These are phyloP conservation scores for Monilinia vaccinii-corymbosi DNA, from an alignment of 2,329 filamentous ascomycete genomes.

Conservation along the genomic window DNA sequence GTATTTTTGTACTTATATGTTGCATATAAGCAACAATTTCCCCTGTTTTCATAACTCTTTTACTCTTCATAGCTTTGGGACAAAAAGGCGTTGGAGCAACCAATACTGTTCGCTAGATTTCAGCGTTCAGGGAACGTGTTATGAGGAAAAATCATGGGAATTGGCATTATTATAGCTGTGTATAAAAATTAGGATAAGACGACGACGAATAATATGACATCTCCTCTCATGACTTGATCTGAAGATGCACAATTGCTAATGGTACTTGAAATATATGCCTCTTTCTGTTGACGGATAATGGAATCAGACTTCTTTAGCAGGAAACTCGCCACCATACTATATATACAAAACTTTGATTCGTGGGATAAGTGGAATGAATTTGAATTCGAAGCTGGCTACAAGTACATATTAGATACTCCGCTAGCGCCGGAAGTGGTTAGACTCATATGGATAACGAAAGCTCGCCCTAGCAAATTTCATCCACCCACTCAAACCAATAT, in stretches of 20 bases:
- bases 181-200: conserved; percentile 37
- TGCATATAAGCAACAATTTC: conserved; percentile 28
- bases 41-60: conserved; percentile 26
- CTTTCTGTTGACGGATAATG: background rate
- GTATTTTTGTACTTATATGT: conserved; percentile 31
- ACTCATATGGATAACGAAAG: background rate
- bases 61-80: conserved; percentile 29
- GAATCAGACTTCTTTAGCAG: background rate
- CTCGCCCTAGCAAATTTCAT: conserved; percentile 10
- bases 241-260: background rate
- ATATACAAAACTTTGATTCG: background rate
- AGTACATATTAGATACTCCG: background rate
- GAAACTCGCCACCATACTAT: background rate
- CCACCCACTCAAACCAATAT: conserved; percentile 12
- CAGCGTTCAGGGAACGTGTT: conserved; percentile 22
- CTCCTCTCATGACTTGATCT: conserved; percentile 40
- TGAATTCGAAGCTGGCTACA: background rate
- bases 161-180: conserved; percentile 24
- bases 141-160: conserved; percentile 25
- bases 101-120: conserved; percentile 24
- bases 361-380: background rate
- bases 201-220: conserved; percentile 45
- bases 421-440: conserved; percentile 5
- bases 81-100: conserved; percentile 28
- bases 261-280: background rate